Percentiles rank a stretch among this genome's conserved stretches.
phyloP scores from a whole-genome alignment of 73 alveolate species.

The Paramecium octaurelia region DNA sequence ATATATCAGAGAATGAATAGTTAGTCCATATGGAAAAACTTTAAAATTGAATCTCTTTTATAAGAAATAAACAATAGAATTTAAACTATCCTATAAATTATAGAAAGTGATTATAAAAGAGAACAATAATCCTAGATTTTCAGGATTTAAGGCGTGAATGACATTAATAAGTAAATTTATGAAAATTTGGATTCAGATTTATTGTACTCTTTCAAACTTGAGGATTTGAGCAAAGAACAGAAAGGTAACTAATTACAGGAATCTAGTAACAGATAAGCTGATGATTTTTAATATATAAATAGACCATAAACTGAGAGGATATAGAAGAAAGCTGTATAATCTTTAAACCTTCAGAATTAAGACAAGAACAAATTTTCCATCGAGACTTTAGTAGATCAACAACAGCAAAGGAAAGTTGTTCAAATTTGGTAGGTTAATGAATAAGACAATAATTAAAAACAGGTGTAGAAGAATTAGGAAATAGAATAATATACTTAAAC shows the following conservation, averaged over 20 bases:
- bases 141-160: neutral
- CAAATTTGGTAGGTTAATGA: too few relatives aligned
- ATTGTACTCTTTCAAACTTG: neutral
- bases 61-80: neutral
- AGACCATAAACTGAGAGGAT: neutral
- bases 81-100: neutral
- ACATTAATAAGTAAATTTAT: neutral
- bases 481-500: neutral
- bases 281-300: too few relatives aligned
- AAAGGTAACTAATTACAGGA: too few relatives aligned
- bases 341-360: too few relatives aligned
- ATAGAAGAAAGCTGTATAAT: too few relatives aligned
- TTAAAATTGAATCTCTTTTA: neutral
- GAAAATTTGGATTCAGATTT: neutral
- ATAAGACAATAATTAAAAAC: too few relatives aligned
- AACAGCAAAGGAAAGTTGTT: too few relatives aligned
- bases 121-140: neutral
- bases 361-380: too few relatives aligned
- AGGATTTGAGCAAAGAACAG: too few relatives aligned
- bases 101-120: neutral
- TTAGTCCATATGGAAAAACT: neutral
- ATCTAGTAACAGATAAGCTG: too few relatives aligned
- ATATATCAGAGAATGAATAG: neutral
- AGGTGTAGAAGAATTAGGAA: neutral
- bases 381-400: too few relatives aligned